phyloP scores from a whole-genome alignment of 495 filamentous ascomycete species.

The Aspergillus leporis region DNA sequence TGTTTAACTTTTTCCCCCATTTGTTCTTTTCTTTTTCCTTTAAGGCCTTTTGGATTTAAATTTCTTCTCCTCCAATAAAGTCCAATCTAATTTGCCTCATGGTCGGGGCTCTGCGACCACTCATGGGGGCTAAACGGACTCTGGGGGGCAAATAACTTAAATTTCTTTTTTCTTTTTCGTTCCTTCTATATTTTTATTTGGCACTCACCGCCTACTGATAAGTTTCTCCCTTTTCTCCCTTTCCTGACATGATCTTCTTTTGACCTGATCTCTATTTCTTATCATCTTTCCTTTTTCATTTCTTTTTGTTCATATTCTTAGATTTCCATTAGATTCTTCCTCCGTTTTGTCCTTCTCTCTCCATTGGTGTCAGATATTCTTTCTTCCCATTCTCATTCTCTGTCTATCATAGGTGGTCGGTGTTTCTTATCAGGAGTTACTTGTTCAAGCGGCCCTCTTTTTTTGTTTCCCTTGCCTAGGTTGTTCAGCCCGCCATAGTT shows the following conservation, averaged over 20 bases:
- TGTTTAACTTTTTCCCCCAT: background rate
- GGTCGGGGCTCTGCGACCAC: background rate
- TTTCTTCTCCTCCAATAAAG: background rate
- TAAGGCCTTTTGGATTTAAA: background rate
- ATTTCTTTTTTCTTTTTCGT: background rate
- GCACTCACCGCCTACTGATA: slow-evolving; percentile 13
- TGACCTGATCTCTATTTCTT: background rate
- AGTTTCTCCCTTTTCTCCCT: slow-evolving; percentile 29
- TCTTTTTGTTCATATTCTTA: slow-evolving; percentile 3
- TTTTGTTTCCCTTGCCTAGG: slow-evolving; percentile 6
- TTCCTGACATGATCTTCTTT: slow-evolving; percentile 26
- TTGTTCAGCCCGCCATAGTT: slow-evolving; percentile 1
- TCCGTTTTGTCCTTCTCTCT: slow-evolving; percentile 11
- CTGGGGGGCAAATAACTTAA: slow-evolving; percentile 44
- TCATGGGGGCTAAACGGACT: slow-evolving; percentile 49
- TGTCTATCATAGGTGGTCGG: slow-evolving; percentile 11
- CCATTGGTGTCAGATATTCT: slow-evolving; percentile 12
- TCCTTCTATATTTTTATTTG: too few relatives aligned
- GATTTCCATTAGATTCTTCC: background rate
- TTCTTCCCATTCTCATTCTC: slow-evolving; percentile 14
- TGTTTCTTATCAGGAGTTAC: slow-evolving; percentile 12
- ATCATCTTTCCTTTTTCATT: slow-evolving; percentile 5
- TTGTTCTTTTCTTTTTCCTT: background rate
- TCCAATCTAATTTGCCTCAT: background rate
- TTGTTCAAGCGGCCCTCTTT: slow-evolving; percentile 3